These are phyloP conservation scores for Acanthamoeba triangularis DNA, from an alignment of 208 protist species.

Conservation along the genomic window DNA sequence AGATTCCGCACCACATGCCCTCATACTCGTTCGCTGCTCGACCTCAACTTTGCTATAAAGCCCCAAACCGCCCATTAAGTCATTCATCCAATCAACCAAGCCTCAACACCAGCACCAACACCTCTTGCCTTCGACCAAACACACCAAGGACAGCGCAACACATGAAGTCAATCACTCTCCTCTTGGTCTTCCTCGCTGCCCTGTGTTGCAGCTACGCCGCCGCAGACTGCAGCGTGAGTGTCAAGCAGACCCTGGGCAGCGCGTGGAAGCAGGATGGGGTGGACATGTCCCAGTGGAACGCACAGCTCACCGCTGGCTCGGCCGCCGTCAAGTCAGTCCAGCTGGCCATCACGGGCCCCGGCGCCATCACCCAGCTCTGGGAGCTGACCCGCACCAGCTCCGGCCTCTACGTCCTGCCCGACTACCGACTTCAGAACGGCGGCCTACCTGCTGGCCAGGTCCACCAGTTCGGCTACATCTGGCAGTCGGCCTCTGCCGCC, in stretches of 20 bases:
- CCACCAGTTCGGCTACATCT: background rate
- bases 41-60: too few species aligned
- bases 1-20: too few species aligned
- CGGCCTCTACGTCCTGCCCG: background rate
- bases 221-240: background rate
- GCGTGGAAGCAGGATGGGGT: background rate
- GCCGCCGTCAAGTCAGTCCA: background rate
- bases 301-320: background rate
- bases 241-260: background rate
- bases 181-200: too few species aligned
- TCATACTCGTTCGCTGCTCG: too few species aligned
- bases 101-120: too few species aligned
- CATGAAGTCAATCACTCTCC: too few species aligned
- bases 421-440: background rate
- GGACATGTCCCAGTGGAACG: background rate
- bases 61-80: too few species aligned
- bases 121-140: too few species aligned
- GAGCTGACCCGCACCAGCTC: background rate
- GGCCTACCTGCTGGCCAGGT: background rate
- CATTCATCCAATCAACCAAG: too few species aligned
- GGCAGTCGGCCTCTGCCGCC: background rate
- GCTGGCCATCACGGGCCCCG: background rate
- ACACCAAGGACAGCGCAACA: too few species aligned
- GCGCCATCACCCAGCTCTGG: background rate
- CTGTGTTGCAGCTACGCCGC: too few species aligned